phyloP scores from a whole-genome alignment of 257 asterid genomes.

The Knoxia roxburghii region DNA sequence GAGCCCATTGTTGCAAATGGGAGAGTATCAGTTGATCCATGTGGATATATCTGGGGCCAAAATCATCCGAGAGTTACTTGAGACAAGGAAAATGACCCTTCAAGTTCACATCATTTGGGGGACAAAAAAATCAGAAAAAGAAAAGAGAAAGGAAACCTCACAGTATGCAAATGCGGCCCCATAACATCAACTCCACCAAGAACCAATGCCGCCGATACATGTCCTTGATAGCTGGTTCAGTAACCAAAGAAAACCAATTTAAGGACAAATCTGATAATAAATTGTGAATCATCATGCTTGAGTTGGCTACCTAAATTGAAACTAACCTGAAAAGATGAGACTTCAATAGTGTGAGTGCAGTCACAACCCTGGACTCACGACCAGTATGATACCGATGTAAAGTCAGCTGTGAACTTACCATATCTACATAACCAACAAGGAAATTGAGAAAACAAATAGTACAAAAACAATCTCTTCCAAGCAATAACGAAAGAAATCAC shows the following conservation, averaged over 20 bases:
- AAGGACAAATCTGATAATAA: conserved; percentile 13
- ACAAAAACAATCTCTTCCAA: not conserved
- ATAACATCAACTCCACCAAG: conserved; percentile 93
- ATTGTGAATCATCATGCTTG: conserved; percentile 6
- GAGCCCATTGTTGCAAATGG: conserved; percentile 99
- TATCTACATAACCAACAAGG: conserved; percentile 44
- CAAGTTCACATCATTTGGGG: not conserved
- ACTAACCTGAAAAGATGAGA: conserved; percentile 80
- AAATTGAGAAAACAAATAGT: not conserved
- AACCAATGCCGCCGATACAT: conserved; percentile 91
- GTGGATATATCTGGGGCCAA: conserved; percentile 75
- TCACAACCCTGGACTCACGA: conserved; percentile 91
- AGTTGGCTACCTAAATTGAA: conserved; percentile 11
- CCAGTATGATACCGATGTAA: conserved; percentile 86
- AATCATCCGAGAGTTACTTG: conserved; percentile 8
- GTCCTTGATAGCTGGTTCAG: conserved; percentile 62
- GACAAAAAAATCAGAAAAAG: not conserved
- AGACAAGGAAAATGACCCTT: not conserved
- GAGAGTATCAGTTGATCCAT: conserved; percentile 94
- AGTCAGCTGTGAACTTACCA: conserved; percentile 92
- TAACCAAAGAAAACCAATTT: conserved; percentile 6
- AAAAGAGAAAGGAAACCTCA: conserved; percentile 30
- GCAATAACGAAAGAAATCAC: not conserved
- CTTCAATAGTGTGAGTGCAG: conserved; percentile 78
- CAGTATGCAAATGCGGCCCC: conserved; percentile 94